Evolutionary conservation across 2,329 filamentous ascomycete genomes (phyloP).

Genomic region (Esteya vermicola): DNA sequence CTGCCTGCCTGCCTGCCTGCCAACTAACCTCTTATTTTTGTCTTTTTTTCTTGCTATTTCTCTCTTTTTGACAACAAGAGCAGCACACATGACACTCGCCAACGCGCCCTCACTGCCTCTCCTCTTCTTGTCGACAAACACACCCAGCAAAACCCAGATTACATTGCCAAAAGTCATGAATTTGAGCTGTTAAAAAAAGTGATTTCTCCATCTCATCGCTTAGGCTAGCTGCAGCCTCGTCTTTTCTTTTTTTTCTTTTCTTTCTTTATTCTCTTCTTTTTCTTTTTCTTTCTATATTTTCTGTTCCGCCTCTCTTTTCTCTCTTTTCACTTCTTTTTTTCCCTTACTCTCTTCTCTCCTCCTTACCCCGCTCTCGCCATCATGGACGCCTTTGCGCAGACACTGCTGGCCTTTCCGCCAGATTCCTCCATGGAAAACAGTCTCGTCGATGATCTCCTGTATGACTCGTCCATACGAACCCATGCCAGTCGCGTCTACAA

Average conservation of each 20-base stretch:
- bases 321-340: neutral
- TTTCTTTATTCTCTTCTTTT: neutral
- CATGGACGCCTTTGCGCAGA: constrained; percentile 23
- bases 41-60: no score
- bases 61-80: no score
- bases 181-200: neutral
- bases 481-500: constrained; percentile 25
- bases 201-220: neutral
- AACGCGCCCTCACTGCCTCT: no score
- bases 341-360: neutral
- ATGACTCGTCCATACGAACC: constrained; percentile 23
- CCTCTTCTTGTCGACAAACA: no score
- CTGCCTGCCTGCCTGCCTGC: neutral
- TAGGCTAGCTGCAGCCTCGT: neutral
- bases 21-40: no score
- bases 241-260: neutral
- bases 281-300: neutral
- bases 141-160: no score
- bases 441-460: constrained; percentile 19
- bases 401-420: constrained; percentile 28
- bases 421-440: constrained; percentile 10
- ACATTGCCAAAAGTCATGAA: neutral
- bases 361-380: neutral
- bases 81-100: no score
- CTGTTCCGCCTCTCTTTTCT: neutral